These are phyloP conservation scores for Geosiphon pyriformis DNA, from an alignment of 192 early-diverging fungal genomes.

Conservation along the genomic window DNA sequence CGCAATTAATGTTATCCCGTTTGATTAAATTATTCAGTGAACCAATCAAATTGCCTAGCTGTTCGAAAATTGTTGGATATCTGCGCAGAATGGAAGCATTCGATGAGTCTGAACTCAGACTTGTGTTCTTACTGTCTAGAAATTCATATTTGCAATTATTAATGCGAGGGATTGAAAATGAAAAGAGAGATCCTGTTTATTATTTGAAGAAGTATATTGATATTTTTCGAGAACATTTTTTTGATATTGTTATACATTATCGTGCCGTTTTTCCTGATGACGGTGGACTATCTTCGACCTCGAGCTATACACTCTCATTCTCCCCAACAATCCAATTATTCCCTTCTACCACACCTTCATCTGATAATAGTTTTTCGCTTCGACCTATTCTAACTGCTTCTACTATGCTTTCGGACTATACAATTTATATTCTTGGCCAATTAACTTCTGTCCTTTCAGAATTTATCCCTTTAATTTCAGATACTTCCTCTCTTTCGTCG, in stretches of 20 bases:
- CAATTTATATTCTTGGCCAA: constrained; percentile 36
- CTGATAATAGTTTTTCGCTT: background rate
- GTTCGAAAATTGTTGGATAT: constrained; percentile 73
- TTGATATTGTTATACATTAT: constrained; percentile 80
- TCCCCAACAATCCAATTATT: background rate
- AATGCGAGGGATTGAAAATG: constrained; percentile 46
- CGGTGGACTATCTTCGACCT: constrained; percentile 13
- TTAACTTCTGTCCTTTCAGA: constrained; percentile 53
- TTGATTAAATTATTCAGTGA: constrained; percentile 60
- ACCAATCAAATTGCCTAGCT: constrained; percentile 68
- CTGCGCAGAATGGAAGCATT: constrained; percentile 67
- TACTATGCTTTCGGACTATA: constrained; percentile 19
- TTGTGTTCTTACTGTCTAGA: constrained; percentile 70
- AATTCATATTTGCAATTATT: constrained; percentile 54
- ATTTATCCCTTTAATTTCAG: constrained; percentile 59
- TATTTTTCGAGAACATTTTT: constrained; percentile 69
- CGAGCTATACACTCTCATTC: constrained; percentile 3
- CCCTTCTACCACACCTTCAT: constrained; percentile 22
- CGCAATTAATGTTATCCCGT: constrained; percentile 67
- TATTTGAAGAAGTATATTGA: constrained; percentile 75
- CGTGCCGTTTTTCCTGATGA: constrained; percentile 25
- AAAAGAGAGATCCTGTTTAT: constrained; percentile 49
- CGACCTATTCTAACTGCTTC: background rate
- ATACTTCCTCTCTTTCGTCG: constrained; percentile 54
- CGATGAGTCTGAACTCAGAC: constrained; percentile 63